Evolutionary conservation across 352 stramenopile species (phyloP), one percentile per base, ranked within the genome.

Genomic region (Globisporangium cederbergense): DNA sequence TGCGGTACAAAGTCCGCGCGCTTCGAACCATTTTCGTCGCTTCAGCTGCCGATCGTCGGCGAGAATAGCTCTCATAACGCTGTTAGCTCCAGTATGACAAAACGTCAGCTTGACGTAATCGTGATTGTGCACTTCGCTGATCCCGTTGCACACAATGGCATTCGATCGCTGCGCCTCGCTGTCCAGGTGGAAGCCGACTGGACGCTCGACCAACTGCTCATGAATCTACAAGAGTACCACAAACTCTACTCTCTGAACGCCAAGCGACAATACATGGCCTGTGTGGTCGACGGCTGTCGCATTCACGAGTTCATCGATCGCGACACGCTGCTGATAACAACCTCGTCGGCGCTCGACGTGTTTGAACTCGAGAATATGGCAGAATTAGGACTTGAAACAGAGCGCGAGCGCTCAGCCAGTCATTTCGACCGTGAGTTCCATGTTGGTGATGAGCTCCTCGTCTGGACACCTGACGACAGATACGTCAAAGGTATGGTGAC

Each of bases 21-120:
- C 4, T 98, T 96, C 61, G 92, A 97, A 34, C 81, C 88, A 2
- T 98, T 97, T 62, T 93, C 81, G n/a, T 89, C 81, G 11, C 63
- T 95, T 7, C 76, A 90, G 49, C 63, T 93, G 18, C 83, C 82
- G 11, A 65, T 93, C 4, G 62, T 60, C 3, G 13, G 28, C 7
- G 38, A 45, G 25, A 38, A 20, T 49, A 45, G 20, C 9, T 43
- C 10, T 38, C 45, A 46, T 5, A 46, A 32, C 65, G 11, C 51
- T 51, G 1, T 38, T 46, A 34, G 18, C 7, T 34, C 5, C 32
- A 30, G 3, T 20, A 13, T 16, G 5, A 6, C n/a, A 0, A 38
- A 25, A 60, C 49, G 62, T n/a, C 28, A 55, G n/a, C 43, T 68
- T 7, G 66, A 85, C n/a, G 47, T 82, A 6, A 62, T 81, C 2